Conservation (phyloP, 208 protist genomes). For the Leishmania major region DNA sequence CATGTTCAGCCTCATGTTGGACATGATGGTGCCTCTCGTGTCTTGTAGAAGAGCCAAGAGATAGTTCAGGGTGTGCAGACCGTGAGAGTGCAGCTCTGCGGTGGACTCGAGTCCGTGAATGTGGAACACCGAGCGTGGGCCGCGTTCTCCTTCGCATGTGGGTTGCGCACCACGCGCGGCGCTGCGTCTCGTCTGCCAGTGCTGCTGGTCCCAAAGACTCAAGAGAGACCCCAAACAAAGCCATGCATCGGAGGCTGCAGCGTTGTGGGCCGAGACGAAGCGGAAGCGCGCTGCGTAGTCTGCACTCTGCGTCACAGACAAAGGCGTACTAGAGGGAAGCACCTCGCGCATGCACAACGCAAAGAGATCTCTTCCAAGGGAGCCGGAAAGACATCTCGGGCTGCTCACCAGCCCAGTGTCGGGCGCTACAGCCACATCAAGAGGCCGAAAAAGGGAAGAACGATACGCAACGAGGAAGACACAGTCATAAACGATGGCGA, state of each 20-base stretch:
- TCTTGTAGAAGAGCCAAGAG: constrained; percentile 19
- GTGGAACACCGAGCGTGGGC: constrained; percentile 5
- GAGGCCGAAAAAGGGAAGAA: constrained; percentile 20
- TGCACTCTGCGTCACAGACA: too few species aligned
- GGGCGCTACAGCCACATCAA: neutral
- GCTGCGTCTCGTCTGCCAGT: constrained; percentile 1
- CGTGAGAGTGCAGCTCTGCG: neutral
- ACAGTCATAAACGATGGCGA: constrained; percentile 48
- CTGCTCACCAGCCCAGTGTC: neutral
- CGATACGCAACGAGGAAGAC: constrained; percentile 26
- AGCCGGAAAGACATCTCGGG: constrained; percentile 3
- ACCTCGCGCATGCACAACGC: constrained; percentile 27
- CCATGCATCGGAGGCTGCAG: constrained; percentile 29
- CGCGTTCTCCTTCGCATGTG: neutral
- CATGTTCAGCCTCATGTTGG: constrained; percentile 27
- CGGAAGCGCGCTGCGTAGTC: neutral
- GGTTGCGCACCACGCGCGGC: neutral
- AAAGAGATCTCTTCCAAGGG: constrained; percentile 16
- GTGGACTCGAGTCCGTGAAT: neutral
- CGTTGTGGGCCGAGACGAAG: constrained; percentile 13
- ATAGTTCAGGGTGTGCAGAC: constrained; percentile 4
- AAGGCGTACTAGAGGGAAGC: neutral
- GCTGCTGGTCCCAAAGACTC: constrained; percentile 30
- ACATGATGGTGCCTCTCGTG: constrained; percentile 7
- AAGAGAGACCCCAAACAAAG: constrained; percentile 29